Percentiles rank a stretch among this genome's conserved stretches.
These are phyloP conservation scores for Geosmithia putterillii DNA, from an alignment of 2,329 filamentous ascomycete species.

Conservation along the genomic window DNA sequence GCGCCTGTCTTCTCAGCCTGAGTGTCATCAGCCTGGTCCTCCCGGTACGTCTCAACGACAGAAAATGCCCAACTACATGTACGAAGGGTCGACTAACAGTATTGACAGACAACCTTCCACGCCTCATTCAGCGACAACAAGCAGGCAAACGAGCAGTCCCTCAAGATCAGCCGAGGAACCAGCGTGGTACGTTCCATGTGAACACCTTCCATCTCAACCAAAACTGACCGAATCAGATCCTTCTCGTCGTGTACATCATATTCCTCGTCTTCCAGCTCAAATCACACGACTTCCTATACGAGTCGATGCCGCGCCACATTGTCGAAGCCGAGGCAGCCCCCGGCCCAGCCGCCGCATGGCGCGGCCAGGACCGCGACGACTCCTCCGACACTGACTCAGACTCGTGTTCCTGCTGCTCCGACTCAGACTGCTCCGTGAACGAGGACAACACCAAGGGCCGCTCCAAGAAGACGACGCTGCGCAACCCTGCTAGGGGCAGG, in stretches of 20 bases:
- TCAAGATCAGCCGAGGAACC: conserved; percentile 81
- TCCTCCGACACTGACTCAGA: not conserved
- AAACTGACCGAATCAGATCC: conserved; percentile 33
- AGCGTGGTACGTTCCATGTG: conserved; percentile 52
- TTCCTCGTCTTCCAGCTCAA: conserved; percentile 88
- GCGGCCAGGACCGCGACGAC: conserved; percentile 60
- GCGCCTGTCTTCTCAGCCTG: conserved; percentile 79
- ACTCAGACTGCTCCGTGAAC: not conserved
- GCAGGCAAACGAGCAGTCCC: conserved; percentile 55
- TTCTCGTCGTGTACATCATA: conserved; percentile 69
- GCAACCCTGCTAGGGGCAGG: not conserved
- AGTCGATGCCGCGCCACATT: conserved; percentile 82
- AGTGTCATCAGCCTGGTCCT: conserved; percentile 82
- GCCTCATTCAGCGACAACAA: conserved; percentile 59
- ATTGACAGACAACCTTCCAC: conserved; percentile 67
- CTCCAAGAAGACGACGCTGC: not conserved
- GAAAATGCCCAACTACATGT: not conserved
- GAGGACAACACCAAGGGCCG: not conserved
- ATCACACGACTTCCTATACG: conserved; percentile 84
- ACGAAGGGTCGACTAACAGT: conserved; percentile 12
- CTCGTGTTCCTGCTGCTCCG: not conserved
- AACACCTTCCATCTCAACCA: not conserved
- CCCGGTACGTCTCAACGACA: conserved; percentile 40
- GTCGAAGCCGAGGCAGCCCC: conserved; percentile 87
- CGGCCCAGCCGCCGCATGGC: conserved; percentile 69